phyloP scores from a whole-genome alignment of 2,329 filamentous ascomycete species.

The Colletotrichum noveboracense region DNA sequence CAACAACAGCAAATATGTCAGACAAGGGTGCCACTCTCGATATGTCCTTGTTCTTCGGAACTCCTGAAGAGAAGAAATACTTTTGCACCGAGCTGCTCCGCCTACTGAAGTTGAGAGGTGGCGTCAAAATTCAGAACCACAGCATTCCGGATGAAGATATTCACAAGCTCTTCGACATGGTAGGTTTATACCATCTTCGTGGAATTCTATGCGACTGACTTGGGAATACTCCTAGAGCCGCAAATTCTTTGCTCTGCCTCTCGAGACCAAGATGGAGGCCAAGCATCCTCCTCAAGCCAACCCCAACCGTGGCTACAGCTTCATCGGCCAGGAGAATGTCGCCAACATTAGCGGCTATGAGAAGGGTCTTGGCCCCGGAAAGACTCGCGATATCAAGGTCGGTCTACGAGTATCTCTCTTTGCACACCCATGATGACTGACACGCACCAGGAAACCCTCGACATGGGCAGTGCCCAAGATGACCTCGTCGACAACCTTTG shows the following conservation, averaged over 20 bases:
- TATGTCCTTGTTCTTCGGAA: constrained; percentile 34
- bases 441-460: background rate
- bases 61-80: constrained; percentile 25
- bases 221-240: background rate
- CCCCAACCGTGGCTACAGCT: constrained; percentile 35
- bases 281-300: constrained; percentile 32
- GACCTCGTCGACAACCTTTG: constrained; percentile 39
- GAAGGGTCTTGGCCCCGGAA: background rate
- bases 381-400: constrained; percentile 8
- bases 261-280: constrained; percentile 31
- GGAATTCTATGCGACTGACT: background rate
- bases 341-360: constrained; percentile 28
- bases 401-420: background rate
- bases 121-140: constrained; percentile 31
- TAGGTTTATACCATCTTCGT: background rate
- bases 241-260: constrained; percentile 25
- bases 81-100: constrained; percentile 28
- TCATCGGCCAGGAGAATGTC: constrained; percentile 33
- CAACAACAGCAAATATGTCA: background rate
- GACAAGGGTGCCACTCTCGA: constrained; percentile 24
- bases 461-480: background rate
- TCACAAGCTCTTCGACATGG: constrained; percentile 24
- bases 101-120: constrained; percentile 21
- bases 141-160: constrained; percentile 27
- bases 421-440: background rate